Evolutionary conservation across 164 flowering plant species (phyloP), one percentile per base, ranked within the genome.

Genomic region (Cinnamomum micranthum): DNA sequence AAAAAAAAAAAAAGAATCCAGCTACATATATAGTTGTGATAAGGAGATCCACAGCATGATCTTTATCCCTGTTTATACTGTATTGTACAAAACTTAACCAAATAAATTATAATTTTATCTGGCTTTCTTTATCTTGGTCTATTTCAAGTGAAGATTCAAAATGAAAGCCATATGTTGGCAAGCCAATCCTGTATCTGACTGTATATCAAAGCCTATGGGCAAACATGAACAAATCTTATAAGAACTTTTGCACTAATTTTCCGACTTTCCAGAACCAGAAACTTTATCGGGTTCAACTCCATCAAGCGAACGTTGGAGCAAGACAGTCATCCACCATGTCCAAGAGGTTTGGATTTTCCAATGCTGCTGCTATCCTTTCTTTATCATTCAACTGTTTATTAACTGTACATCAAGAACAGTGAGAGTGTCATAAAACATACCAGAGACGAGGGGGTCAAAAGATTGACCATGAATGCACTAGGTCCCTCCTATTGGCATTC

Each of bases 331-430:
- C 95, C 72, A 95, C 94, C 92, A 91, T 89, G 23, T 86, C 89
- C 63, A 88, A 64, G 6, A 89, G 91, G 79, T 85, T 84, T 15
- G 97, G 97, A 78, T 89, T 92, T 80, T 95, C 98, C 80, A 95
- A 65, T 6, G 97, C 97, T 33, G 98, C 98, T 24, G 96, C 93
- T n/a, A 92, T 92, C 23, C 98, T 83, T 77, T 95, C 98, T 85
- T 93, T 93, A 74, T 93, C 99, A 78, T 91, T 92, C 84, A 95
- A 81, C 78, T 89, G 98, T 71, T 95, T 93, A 80, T 95, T 95
- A 9, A 93, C 98, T 91, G 97, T 85, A 85, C 69, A 11, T 50
- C 68, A 9, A 27, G 33, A 27, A 65, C 4, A 7, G 55, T 41
- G n/a, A 35, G 15, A 22, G 23, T 7, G 33, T 20, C 4, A 35